Evolutionary conservation across 129 eudicot species (phyloP), one percentile per base, ranked within the genome.

Genomic region (Flaveria sonorensis): DNA sequence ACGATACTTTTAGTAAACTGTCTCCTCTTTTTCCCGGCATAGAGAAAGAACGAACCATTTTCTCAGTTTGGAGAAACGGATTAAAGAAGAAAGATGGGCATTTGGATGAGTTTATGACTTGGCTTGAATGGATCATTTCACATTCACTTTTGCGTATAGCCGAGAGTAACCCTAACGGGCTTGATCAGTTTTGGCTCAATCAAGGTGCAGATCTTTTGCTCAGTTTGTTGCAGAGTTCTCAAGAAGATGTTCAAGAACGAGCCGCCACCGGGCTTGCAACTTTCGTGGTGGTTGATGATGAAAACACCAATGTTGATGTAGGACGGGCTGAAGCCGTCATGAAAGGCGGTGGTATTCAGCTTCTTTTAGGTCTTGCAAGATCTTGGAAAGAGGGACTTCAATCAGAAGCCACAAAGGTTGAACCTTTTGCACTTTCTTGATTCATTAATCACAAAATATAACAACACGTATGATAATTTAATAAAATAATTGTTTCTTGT

Each of bases 321-420:
- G 90, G 88, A 67, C 72, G 96, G 74, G 99, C 99, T 20, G 97
- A 95, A 71, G 90, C 96, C 10, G 99, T 95, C 68, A 88, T 95
- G 96, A 55, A 80, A 81, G 95, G 84, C 81, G 99, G 96, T 52
- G 99, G 99, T 30, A 92, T 95, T 72, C 83, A 82, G 18, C 96
- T 91, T 77, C 96, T 95, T 67, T 83, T 95, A 45, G 77, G 84
- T 14, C 99, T 95, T 70, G 97, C 99, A 18, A 79, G 85, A 46
- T 89, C 97, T 6, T 89, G 96, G 97, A 80, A 90, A 73, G 99
- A 95, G 82, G 97, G 99, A 48, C 89, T 95, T 83, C 99, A 95
- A 66, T 82, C 96, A 32, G 97, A 89, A 78, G 89, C 99, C 68
- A 89, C 99, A 64, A 95, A 95, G 97, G 98, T 92, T 75, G 75